Conservation (phyloP, 805 yeast genomes). For the Saccharomyces cerevisiae region DNA sequence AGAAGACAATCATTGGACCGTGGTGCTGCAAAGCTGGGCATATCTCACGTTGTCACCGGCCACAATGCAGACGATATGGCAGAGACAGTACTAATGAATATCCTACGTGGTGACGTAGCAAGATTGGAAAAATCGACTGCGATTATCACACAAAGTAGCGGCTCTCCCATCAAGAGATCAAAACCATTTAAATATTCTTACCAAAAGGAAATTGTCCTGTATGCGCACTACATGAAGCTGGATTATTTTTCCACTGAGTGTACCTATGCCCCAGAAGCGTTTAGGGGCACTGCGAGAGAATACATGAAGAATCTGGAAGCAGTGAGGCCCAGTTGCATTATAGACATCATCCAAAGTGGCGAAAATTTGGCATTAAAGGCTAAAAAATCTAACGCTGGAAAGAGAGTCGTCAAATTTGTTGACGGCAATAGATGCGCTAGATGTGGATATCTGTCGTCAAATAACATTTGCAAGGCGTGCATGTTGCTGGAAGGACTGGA, state of each 20-base stretch:
- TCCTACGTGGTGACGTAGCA: slow-evolving; percentile 92
- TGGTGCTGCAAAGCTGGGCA: slow-evolving; percentile 82
- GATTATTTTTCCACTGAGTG: slow-evolving; percentile 97
- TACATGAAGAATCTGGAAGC: slow-evolving; percentile 84
- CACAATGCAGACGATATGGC: slow-evolving; percentile 99
- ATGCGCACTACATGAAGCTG: slow-evolving; percentile 90
- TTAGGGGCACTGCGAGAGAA: slow-evolving; percentile 93
- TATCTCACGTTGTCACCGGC: slow-evolving; percentile 90
- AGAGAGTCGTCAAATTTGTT: slow-evolving; percentile 32
- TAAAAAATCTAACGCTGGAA: slow-evolving; percentile 39
- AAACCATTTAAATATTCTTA: slow-evolving; percentile 94
- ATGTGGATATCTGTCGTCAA: slow-evolving; percentile 89
- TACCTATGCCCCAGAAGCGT: slow-evolving; percentile 97
- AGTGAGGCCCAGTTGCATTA: slow-evolving; percentile 83
- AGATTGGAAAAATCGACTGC: slow-evolving; percentile 82
- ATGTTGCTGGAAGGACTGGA: slow-evolving; percentile 78
- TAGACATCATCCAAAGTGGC: slow-evolving; percentile 91
- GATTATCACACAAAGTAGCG: slow-evolving; percentile 72
- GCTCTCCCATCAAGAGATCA: slow-evolving; percentile 85
- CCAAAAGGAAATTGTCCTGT: slow-evolving; percentile 93
- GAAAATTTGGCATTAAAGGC: slow-evolving; percentile 67
- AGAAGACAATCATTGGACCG: slow-evolving; percentile 94
- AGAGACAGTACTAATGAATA: slow-evolving; percentile 91
- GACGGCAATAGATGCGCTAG: slow-evolving; percentile 75
- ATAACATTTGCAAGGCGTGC: slow-evolving; percentile 89